phyloP scores from a whole-genome alignment of 2,329 filamentous ascomycete genomes.

The Verticillium zaregamsianum region DNA sequence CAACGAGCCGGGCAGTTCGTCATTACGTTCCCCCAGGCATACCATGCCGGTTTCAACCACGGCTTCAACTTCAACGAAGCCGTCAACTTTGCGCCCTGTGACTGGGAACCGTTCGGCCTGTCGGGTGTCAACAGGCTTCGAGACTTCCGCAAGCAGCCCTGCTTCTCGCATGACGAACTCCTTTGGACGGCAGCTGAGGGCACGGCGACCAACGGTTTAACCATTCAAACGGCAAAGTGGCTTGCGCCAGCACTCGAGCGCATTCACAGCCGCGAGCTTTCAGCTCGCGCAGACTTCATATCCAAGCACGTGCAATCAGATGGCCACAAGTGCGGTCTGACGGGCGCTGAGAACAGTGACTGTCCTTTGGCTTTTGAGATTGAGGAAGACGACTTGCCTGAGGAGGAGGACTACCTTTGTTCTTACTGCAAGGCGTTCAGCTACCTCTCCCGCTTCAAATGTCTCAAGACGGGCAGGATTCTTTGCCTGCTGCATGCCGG shows the following conservation, averaged over 20 bases:
- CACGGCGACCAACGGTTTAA: conserved; percentile 58
- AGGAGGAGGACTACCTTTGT: conserved; percentile 85
- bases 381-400: conserved; percentile 71
- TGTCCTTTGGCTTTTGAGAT: conserved; percentile 61
- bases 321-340: conserved; percentile 51
- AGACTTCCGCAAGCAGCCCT: conserved; percentile 84
- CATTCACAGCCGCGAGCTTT: conserved; percentile 69
- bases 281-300: conserved; percentile 65
- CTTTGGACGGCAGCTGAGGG: conserved; percentile 84
- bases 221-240: conserved; percentile 93
- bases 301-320: conserved; percentile 55
- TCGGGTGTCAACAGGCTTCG: conserved; percentile 82
- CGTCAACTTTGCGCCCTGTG: conserved; percentile 91
- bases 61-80: conserved; percentile 99
- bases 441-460: conserved; percentile 87
- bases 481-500: conserved; percentile 82
- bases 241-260: conserved; percentile 80
- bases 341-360: conserved; percentile 39
- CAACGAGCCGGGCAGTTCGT: conserved; percentile 95
- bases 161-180: conserved; percentile 95
- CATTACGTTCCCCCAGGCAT: conserved; percentile 93
- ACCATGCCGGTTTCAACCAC: conserved; percentile 97
- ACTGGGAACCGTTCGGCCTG: conserved; percentile 93
- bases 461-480: conserved; percentile 73
- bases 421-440: conserved; percentile 87